A percentile compares a stretch with the other conserved stretches of the same genome.
These are phyloP conservation scores for Phlebiopsis gigantea DNA, from an alignment of 768 basidiomycete species.

Conservation along the genomic window DNA sequence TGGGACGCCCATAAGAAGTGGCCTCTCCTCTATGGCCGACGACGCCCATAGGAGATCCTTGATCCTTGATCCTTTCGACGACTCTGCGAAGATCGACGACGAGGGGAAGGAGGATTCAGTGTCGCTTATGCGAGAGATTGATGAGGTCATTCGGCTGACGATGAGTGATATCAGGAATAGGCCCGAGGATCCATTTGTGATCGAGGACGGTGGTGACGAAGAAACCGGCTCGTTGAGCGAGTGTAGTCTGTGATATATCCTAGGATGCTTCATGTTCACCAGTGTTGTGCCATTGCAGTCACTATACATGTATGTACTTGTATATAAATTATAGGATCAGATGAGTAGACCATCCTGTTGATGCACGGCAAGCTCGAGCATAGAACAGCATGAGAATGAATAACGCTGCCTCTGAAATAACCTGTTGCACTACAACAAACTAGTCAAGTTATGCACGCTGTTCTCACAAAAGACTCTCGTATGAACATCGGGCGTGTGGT, in stretches of 20 bases:
- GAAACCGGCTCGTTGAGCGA: conserved; percentile 4
- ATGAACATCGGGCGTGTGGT: too few relatives aligned
- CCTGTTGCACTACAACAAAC: too few relatives aligned
- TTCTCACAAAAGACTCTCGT: too few relatives aligned
- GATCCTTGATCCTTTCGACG: neutral
- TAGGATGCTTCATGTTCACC: neutral
- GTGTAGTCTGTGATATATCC: neutral
- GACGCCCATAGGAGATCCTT: neutral
- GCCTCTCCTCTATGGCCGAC: neutral
- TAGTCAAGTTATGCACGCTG: too few relatives aligned
- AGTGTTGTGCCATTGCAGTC: neutral
- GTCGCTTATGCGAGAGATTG: conserved; percentile 7
- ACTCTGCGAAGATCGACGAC: neutral
- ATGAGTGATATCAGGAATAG: neutral
- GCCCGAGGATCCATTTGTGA: conserved; percentile 4
- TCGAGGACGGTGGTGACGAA: conserved; percentile 10
- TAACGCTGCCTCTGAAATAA: too few relatives aligned
- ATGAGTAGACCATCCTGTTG: neutral
- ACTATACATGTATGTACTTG: neutral
- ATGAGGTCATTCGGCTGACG: conserved; percentile 2
- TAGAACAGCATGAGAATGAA: too few relatives aligned
- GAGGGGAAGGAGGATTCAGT: neutral
- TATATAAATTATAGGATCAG: neutral
- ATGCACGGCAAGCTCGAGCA: too few relatives aligned
- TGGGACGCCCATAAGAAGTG: conserved; percentile 17